Evolutionary conservation across 345 rosid genomes (phyloP).

Genomic region (Acer campestre): DNA sequence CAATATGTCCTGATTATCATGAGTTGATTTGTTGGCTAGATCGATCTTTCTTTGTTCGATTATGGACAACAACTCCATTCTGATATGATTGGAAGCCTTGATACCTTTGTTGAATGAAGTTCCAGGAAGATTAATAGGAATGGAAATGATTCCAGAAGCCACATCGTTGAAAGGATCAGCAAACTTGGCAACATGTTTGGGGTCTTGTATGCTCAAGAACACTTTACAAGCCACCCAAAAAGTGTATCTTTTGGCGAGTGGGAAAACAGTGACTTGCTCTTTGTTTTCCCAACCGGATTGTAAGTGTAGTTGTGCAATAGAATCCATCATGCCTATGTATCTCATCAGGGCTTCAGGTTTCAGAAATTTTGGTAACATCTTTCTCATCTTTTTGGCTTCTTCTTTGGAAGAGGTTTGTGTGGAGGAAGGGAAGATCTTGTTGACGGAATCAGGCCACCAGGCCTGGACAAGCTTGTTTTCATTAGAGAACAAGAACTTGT

Average conservation of each 20-base stretch:
- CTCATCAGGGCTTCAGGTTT: conserved; percentile 29
- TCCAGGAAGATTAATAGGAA: conserved; percentile 23
- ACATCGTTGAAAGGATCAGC: conserved; percentile 21
- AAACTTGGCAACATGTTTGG: conserved; percentile 9
- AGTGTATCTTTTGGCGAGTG: conserved; percentile 22
- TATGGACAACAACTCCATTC: conserved; percentile 17
- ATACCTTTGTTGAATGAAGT: conserved; percentile 21
- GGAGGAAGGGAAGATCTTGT: conserved; percentile 50
- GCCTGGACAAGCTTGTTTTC: conserved; percentile 49
- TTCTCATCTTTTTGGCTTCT: conserved; percentile 44
- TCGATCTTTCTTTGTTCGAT: conserved; percentile 31
- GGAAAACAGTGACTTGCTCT: conserved; percentile 10
- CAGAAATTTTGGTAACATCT: conserved; percentile 28
- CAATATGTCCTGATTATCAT: conserved; percentile 30
- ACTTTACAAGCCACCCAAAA: conserved; percentile 25
- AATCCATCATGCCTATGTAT: conserved; percentile 23
- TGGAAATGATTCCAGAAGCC: conserved; percentile 21
- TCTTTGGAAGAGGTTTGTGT: conserved; percentile 35
- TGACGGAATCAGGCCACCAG: conserved; percentile 59
- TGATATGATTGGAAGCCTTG: conserved; percentile 12
- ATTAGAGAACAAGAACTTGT: conserved; percentile 53
- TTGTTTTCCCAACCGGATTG: conserved; percentile 8
- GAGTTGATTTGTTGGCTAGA: conserved; percentile 5
- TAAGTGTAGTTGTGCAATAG: conserved; percentile 16
- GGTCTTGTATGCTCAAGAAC: conserved; percentile 23